These are phyloP conservation scores for Chytriomyces confervae DNA, from an alignment of 192 early-diverging fungal genomes.

Conservation along the genomic window DNA sequence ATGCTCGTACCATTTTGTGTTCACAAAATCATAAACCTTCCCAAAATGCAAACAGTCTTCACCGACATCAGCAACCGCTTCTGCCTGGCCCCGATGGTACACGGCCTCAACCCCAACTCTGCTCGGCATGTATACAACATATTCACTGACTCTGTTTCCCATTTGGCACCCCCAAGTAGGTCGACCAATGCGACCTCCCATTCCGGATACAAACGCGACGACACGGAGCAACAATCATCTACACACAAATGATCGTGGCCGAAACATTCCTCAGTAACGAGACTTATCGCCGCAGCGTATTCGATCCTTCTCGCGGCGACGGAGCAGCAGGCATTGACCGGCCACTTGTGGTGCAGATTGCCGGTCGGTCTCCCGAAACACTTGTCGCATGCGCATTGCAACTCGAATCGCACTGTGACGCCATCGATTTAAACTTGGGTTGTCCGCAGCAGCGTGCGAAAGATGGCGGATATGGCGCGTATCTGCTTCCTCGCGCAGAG, in stretches of 20 bases:
- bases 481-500: background rate
- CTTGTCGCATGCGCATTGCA: background rate
- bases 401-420: constrained; percentile 23
- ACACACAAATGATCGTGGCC: constrained; percentile 33
- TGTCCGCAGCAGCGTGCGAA: constrained; percentile 30
- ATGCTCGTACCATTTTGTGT: too few relatives aligned
- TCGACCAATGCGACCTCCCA: constrained; percentile 35
- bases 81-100: constrained; percentile 8
- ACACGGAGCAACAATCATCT: constrained; percentile 6
- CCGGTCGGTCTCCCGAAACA: constrained; percentile 7
- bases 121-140: too few relatives aligned
- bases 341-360: constrained; percentile 33
- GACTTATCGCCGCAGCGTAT: background rate
- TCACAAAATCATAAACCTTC: too few relatives aligned
- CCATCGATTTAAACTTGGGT: constrained; percentile 28
- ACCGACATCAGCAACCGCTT: background rate
- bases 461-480: constrained; percentile 24
- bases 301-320: constrained; percentile 18
- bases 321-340: constrained; percentile 16
- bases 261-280: background rate
- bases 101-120: background rate
- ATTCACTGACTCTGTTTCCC: background rate
- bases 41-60: background rate
- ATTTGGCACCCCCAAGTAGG: background rate
- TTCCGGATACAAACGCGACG: constrained; percentile 12